A percentile compares a stretch with the other conserved stretches of the same genome.
Conservation (phyloP, 2,329 filamentous ascomycete species). For the Ceratocystis papillata region DNA sequence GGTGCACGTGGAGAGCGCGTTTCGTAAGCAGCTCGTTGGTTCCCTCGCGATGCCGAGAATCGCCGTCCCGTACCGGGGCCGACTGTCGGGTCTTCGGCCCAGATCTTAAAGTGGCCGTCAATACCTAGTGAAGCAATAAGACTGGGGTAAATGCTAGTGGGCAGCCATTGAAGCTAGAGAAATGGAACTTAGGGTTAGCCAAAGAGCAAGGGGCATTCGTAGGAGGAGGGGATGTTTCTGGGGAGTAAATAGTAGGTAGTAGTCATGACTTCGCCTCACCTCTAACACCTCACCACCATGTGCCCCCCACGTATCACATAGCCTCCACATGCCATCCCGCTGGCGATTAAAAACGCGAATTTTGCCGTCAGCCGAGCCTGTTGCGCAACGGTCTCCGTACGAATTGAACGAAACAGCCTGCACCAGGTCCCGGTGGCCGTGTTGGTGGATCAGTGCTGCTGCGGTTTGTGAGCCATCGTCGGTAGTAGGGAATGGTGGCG, state of each 20-base stretch:
- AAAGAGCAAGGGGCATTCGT: background rate
- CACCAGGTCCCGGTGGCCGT: slow-evolving; percentile 70
- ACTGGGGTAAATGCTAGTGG: slow-evolving; percentile 74
- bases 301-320: slow-evolving; percentile 79
- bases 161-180: slow-evolving; percentile 77
- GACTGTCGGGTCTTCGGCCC: slow-evolving; percentile 81
- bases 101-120: slow-evolving; percentile 77
- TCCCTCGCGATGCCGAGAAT: slow-evolving; percentile 51
- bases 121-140: slow-evolving; percentile 79
- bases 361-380: slow-evolving; percentile 82
- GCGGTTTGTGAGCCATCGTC: slow-evolving; percentile 40
- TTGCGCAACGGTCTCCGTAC: slow-evolving; percentile 84
- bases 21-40: slow-evolving; percentile 42
- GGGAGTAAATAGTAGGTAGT: slow-evolving; percentile 1
- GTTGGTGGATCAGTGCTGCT: slow-evolving; percentile 53
- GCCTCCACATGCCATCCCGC: slow-evolving; percentile 62
- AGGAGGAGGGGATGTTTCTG: background rate
- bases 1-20: slow-evolving; percentile 47
- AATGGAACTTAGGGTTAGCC: slow-evolving; percentile 5
- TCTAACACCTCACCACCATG: slow-evolving; percentile 86
- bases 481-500: slow-evolving; percentile 20
- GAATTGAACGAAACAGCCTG: slow-evolving; percentile 82
- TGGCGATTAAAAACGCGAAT: slow-evolving; percentile 85
- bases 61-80: slow-evolving; percentile 55
- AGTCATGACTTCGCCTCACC: slow-evolving; percentile 39